A percentile compares a stretch with the other conserved stretches of the same genome.
Conservation (phyloP, 1,139 yeast species). For the Petasospora fabianii region DNA sequence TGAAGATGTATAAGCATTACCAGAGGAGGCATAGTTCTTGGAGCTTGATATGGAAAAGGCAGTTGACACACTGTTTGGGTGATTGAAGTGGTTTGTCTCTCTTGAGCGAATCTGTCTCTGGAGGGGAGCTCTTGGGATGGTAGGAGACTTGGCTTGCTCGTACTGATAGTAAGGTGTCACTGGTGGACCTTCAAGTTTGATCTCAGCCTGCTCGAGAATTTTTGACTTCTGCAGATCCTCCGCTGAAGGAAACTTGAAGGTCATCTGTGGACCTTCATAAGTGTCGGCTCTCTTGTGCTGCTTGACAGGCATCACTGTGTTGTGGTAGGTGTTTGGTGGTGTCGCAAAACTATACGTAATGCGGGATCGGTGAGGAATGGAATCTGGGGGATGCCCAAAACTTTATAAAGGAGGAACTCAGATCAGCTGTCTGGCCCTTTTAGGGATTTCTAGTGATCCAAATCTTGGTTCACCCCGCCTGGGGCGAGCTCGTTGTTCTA, state of each 20-base stretch:
- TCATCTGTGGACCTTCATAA: conserved; percentile 27
- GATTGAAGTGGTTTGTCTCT: conserved; percentile 4
- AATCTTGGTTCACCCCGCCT: background rate
- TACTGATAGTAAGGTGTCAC: conserved; percentile 17
- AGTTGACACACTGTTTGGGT: conserved; percentile 1
- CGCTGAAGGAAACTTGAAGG: conserved; percentile 25
- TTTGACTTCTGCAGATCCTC: conserved; percentile 10
- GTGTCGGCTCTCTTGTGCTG: conserved; percentile 23
- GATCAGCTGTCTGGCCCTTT: background rate
- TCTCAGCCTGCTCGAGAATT: background rate
- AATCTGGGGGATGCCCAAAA: background rate
- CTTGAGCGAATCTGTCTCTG: conserved; percentile 4
- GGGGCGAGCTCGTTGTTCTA: conserved; percentile 5
- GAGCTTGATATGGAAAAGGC: conserved; percentile 6
- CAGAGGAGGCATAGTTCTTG: conserved; percentile 2
- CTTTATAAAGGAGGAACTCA: background rate
- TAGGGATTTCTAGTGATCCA: background rate
- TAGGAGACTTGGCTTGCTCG: conserved; percentile 5
- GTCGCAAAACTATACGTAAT: background rate
- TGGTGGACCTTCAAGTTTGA: conserved; percentile 15
- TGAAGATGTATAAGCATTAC: conserved; percentile 2
- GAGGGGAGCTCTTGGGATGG: background rate
- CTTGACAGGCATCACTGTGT: conserved; percentile 1
- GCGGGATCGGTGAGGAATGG: background rate
- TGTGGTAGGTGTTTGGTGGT: background rate